Conservation (phyloP, 768 basidiomycete genomes). For the Rubroboletus pulcherrimus region DNA sequence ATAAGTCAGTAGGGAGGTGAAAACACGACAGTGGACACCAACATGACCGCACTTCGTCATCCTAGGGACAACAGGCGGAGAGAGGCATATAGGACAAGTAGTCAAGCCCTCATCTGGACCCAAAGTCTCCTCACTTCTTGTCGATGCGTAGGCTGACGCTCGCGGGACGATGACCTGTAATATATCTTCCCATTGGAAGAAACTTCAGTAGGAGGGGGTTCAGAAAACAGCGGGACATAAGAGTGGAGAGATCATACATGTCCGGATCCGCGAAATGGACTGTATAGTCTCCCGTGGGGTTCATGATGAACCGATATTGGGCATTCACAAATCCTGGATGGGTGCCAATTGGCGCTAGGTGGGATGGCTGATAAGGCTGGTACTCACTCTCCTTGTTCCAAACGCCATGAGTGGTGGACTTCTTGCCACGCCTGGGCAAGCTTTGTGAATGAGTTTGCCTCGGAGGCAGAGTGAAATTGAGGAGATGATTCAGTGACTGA, state of each 20-base stretch:
- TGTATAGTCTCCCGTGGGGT: slow-evolving; percentile 86
- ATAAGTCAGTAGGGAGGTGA: slow-evolving; percentile 14
- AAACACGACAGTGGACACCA: slow-evolving; percentile 34
- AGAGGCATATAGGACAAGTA: slow-evolving; percentile 93
- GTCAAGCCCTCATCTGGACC: slow-evolving; percentile 57
- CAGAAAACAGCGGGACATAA: not conserved
- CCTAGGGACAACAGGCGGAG: slow-evolving; percentile 81
- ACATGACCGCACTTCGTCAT: slow-evolving; percentile 99
- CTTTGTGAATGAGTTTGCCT: slow-evolving; percentile 62
- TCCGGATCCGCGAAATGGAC: slow-evolving; percentile 98
- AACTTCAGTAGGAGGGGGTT: slow-evolving; percentile 43
- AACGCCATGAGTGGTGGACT: slow-evolving; percentile 55
- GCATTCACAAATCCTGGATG: slow-evolving; percentile 89
- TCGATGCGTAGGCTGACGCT: slow-evolving; percentile 67
- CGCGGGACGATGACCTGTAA: slow-evolving; percentile 92
- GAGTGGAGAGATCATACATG: slow-evolving; percentile 57
- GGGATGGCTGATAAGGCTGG: slow-evolving; percentile 7
- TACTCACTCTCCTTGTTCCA: slow-evolving; percentile 95
- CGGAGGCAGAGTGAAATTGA: slow-evolving; percentile 92
- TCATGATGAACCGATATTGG: slow-evolving; percentile 94
- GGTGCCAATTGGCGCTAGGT: slow-evolving; percentile 13
- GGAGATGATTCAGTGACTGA: slow-evolving; percentile 75
- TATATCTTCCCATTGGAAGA: slow-evolving; percentile 95
- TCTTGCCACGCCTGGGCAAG: slow-evolving; percentile 74
- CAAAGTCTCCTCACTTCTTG: slow-evolving; percentile 43